A percentile compares a stretch with the other conserved stretches of the same genome.
phyloP scores from a whole-genome alignment of 768 basidiomycete genomes.

The Hericium rajendrae region DNA sequence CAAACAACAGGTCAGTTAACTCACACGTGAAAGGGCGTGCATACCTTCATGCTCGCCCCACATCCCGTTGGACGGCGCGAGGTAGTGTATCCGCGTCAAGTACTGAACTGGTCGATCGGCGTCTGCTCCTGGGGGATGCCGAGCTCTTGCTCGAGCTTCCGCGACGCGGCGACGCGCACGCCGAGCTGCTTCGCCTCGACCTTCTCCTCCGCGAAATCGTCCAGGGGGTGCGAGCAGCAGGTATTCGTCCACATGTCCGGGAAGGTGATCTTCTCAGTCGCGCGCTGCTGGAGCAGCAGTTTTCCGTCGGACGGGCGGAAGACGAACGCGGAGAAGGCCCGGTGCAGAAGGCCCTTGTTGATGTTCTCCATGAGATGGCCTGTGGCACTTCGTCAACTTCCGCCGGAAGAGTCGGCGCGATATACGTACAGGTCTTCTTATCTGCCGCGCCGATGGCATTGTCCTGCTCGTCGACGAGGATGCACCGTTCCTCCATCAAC shows the following conservation, averaged over 20 bases:
- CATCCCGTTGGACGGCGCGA: constrained; percentile 82
- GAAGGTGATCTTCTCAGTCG: constrained; percentile 98
- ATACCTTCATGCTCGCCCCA: constrained; percentile 99
- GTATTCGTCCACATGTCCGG: constrained; percentile 99
- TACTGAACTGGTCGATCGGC: constrained; percentile 84
- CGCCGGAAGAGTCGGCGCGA: not conserved
- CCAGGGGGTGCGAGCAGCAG: constrained; percentile 94
- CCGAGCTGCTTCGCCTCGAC: constrained; percentile 69
- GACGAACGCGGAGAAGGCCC: constrained; percentile 96
- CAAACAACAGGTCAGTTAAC: not conserved
- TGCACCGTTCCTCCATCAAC: constrained; percentile 94
- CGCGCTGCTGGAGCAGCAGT: constrained; percentile 88
- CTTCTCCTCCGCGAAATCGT: constrained; percentile 84
- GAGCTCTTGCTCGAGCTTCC: constrained; percentile 94
- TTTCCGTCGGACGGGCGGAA: constrained; percentile 93
- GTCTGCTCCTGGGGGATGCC: constrained; percentile 79
- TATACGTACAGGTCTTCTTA: constrained; percentile 86
- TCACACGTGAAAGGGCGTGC: constrained; percentile 9
- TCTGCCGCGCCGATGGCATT: constrained; percentile 76
- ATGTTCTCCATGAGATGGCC: constrained; percentile 99
- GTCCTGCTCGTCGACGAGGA: constrained; percentile 85
- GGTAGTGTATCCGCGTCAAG: constrained; percentile 92
- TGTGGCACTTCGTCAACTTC: constrained; percentile 20
- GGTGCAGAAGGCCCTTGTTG: constrained; percentile 85
- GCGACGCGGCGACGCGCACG: constrained; percentile 81